These are phyloP conservation scores for Pterula multifida DNA, from an alignment of 1,284 basidiomycete genomes.

Conservation along the genomic window DNA sequence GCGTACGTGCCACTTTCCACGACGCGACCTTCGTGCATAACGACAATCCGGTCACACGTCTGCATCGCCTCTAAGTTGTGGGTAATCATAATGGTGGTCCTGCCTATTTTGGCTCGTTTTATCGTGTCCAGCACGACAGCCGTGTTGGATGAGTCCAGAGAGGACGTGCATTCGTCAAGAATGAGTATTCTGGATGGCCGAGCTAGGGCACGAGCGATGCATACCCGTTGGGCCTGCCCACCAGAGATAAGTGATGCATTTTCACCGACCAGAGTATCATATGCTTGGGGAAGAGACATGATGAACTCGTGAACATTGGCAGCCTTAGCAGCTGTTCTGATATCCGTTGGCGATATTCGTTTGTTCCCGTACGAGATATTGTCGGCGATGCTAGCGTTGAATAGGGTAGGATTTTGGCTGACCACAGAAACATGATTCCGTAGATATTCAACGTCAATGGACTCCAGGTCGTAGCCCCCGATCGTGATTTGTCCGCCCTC, in stretches of 20 bases:
- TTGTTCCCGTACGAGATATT: slow-evolving; percentile 79
- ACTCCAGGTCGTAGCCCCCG: slow-evolving; percentile 36
- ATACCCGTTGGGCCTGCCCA: slow-evolving; percentile 88
- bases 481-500: slow-evolving; percentile 48
- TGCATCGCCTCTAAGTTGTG: slow-evolving; percentile 90
- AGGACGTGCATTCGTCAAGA: slow-evolving; percentile 90
- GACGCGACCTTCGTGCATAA: slow-evolving; percentile 67
- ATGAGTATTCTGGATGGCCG: slow-evolving; percentile 66
- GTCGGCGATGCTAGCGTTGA: slow-evolving; percentile 74
- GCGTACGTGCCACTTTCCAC: slow-evolving; percentile 75
- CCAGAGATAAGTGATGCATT: slow-evolving; percentile 84
- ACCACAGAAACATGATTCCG: slow-evolving; percentile 81
- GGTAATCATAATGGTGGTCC: slow-evolving; percentile 86
- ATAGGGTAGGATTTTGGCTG: slow-evolving; percentile 75
- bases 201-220: slow-evolving; percentile 84
- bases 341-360: slow-evolving; percentile 36
- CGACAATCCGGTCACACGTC: slow-evolving; percentile 83
- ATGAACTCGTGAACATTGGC: slow-evolving; percentile 89
- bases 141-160: slow-evolving; percentile 79
- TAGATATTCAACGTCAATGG: slow-evolving; percentile 59
- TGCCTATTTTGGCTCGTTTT: slow-evolving; percentile 43
- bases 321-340: slow-evolving; percentile 57
- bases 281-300: slow-evolving; percentile 66
- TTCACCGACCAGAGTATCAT: slow-evolving; percentile 82
- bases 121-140: slow-evolving; percentile 73